Conservation (phyloP, 2,329 filamentous ascomycete species). For the Exophiala calicioides region DNA sequence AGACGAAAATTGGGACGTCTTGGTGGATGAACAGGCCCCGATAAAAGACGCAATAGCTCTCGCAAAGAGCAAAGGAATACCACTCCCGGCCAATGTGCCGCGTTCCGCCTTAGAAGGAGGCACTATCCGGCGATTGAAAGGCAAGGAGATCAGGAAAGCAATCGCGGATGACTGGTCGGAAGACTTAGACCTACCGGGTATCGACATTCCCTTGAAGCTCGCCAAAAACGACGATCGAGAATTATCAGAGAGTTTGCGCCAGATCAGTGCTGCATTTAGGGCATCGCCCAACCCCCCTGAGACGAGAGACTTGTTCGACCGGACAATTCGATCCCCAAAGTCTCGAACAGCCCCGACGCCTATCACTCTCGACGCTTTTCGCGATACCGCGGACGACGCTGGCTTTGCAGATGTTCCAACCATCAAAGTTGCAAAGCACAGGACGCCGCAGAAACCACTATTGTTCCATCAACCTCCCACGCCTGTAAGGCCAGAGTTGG, state of each 20-base stretch:
- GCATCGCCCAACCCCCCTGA: slow-evolving; percentile 39
- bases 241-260: slow-evolving; percentile 69
- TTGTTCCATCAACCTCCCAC: slow-evolving; percentile 36
- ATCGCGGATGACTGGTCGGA: slow-evolving; percentile 81
- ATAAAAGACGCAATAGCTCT: slow-evolving; percentile 84
- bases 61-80: slow-evolving; percentile 86
- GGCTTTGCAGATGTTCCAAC: slow-evolving; percentile 66
- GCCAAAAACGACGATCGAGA: slow-evolving; percentile 61
- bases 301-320: slow-evolving; percentile 34
- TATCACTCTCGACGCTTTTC: slow-evolving; percentile 62
- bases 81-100: slow-evolving; percentile 81
- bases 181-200: slow-evolving; percentile 68
- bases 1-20: slow-evolving; percentile 86
- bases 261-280: slow-evolving; percentile 57
- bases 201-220: slow-evolving; percentile 61
- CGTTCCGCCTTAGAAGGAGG: slow-evolving; percentile 87
- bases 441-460: slow-evolving; percentile 54
- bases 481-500: slow-evolving; percentile 50
- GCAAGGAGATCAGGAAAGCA: slow-evolving; percentile 69
- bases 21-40: slow-evolving; percentile 81
- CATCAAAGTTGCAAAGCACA: slow-evolving; percentile 66
- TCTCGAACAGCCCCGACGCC: slow-evolving; percentile 53
- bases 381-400: slow-evolving; percentile 62
- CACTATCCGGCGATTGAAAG: slow-evolving; percentile 86
- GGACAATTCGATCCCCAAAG: slow-evolving; percentile 47